Conservation (phyloP, 352 stramenopile genomes). For the Plasmopara muralis region DNA sequence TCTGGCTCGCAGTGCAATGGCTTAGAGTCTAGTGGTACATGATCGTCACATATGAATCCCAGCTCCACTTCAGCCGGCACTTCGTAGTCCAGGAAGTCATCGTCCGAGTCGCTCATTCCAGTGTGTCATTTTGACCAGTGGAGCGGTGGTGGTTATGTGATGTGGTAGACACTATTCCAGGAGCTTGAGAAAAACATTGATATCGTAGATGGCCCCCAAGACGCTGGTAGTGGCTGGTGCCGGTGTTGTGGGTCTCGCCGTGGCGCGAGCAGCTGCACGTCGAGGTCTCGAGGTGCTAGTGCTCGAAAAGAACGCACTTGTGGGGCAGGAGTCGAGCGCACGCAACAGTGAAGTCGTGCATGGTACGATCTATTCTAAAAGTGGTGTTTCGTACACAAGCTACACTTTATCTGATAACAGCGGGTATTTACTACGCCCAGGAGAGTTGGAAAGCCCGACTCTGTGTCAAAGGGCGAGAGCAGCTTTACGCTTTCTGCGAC, state of each 20-base stretch:
- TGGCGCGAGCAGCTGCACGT: constrained; percentile 50
- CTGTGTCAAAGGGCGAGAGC: constrained; percentile 84
- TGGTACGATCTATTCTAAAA: constrained; percentile 29
- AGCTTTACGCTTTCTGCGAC: constrained; percentile 91
- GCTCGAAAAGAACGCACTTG: constrained; percentile 73
- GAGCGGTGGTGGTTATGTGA: not conserved
- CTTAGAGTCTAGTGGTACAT: constrained; percentile 16
- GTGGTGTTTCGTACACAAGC: constrained; percentile 9
- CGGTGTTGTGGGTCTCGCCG: constrained; percentile 69
- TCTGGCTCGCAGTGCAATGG: constrained; percentile 43
- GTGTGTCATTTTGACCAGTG: not conserved
- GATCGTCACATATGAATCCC: constrained; percentile 50
- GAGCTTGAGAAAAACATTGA: not conserved
- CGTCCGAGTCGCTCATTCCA: constrained; percentile 44
- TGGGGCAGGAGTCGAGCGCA: constrained; percentile 85
- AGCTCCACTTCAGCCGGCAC: constrained; percentile 57
- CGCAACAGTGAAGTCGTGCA: constrained; percentile 96
- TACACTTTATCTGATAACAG: constrained; percentile 25
- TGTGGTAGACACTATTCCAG: not conserved
- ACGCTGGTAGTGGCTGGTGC: constrained; percentile 63
- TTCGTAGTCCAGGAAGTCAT: constrained; percentile 33
- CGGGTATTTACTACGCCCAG: constrained; percentile 91
- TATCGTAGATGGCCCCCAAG: constrained; percentile 26
- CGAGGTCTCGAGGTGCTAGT: constrained; percentile 74
- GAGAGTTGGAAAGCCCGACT: constrained; percentile 86